Conservation (phyloP, 2,329 filamentous ascomycete genomes). For the Nannizziopsis arthrosporioides region DNA sequence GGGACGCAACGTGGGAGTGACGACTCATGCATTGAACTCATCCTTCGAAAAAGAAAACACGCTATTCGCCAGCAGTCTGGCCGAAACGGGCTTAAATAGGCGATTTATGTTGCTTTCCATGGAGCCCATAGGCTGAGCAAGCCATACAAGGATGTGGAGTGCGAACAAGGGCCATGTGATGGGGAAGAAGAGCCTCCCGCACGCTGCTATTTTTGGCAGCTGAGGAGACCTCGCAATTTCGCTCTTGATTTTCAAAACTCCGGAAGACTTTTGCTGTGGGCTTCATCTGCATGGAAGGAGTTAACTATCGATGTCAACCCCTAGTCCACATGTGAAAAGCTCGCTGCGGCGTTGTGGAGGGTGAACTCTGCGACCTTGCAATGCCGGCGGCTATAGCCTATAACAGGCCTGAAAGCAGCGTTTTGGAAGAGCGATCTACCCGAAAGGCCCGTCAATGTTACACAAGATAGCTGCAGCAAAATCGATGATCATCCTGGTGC, state of each 20-base stretch:
- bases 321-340: too few species aligned
- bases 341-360: too few species aligned
- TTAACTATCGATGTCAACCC: too few species aligned
- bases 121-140: background rate
- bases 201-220: too few species aligned
- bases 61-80: background rate
- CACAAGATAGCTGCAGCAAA: background rate
- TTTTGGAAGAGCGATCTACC: background rate
- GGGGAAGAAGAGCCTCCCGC: background rate
- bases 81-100: conserved; percentile 7
- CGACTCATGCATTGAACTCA: background rate
- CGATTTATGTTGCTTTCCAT: background rate
- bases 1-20: conserved; percentile 3
- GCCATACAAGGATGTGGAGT: background rate
- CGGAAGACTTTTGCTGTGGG: too few species aligned
- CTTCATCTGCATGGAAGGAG: too few species aligned
- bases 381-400: too few species aligned
- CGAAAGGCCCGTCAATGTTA: conserved; percentile 1
- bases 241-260: too few species aligned
- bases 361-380: too few species aligned
- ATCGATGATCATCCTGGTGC: background rate
- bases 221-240: too few species aligned
- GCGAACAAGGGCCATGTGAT: background rate
- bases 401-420: too few species aligned
- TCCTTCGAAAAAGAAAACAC: too few species aligned